These are phyloP conservation scores for Exophiala viscosa DNA, from an alignment of 2,329 filamentous ascomycete species.

Conservation along the genomic window DNA sequence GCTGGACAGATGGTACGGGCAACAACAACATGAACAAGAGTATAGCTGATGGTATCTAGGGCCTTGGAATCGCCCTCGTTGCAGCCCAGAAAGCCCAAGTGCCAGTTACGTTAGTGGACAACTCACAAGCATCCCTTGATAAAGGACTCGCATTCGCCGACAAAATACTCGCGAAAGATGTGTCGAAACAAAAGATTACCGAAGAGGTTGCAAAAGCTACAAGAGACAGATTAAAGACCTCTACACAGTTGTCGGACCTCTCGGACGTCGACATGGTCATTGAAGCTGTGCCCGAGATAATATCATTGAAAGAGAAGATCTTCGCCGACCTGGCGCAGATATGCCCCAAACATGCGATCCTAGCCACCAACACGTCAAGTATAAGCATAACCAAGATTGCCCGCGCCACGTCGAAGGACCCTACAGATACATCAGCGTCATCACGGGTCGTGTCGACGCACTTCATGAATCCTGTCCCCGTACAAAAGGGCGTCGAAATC, in stretches of 20 bases:
- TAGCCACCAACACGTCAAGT: conserved; percentile 97
- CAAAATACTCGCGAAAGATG: conserved; percentile 89
- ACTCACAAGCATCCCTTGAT: conserved; percentile 75
- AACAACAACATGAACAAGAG: not conserved
- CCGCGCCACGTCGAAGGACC: conserved; percentile 71
- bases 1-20: conserved; percentile 86
- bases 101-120: conserved; percentile 82
- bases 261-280: conserved; percentile 92
- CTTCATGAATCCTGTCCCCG: conserved; percentile 98
- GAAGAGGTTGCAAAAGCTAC: conserved; percentile 73
- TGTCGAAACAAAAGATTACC: conserved; percentile 79
- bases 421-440: conserved; percentile 73
- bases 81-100: conserved; percentile 80
- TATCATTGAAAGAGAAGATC: conserved; percentile 79
- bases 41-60: conserved; percentile 51
- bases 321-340: conserved; percentile 79
- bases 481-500: conserved; percentile 97
- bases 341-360: conserved; percentile 77
- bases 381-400: conserved; percentile 97
- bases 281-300: conserved; percentile 92
- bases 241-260: conserved; percentile 72
- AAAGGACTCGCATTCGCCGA: conserved; percentile 94
- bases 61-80: conserved; percentile 90
- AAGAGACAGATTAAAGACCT: conserved; percentile 64
- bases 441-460: conserved; percentile 92